These are phyloP conservation scores for Xylariaceae sp. DNA, from an alignment of 2,329 filamentous ascomycete species.

Conservation along the genomic window DNA sequence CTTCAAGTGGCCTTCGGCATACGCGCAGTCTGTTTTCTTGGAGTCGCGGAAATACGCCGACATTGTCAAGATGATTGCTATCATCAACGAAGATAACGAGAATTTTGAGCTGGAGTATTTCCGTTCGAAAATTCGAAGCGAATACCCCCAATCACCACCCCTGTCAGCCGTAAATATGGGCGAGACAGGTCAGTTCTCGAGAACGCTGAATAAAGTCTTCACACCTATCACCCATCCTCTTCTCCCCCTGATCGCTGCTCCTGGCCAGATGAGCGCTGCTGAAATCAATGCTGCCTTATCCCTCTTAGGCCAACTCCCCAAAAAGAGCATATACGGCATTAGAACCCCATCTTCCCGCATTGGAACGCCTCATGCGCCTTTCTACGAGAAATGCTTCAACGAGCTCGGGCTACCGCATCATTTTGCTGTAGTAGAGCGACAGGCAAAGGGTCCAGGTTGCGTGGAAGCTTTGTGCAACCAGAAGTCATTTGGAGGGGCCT, in stretches of 20 bases:
- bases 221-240: constrained; percentile 84
- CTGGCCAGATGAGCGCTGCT: constrained; percentile 78
- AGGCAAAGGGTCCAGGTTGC: constrained; percentile 57
- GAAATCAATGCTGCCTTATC: constrained; percentile 79
- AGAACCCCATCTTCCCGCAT: constrained; percentile 62
- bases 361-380: constrained; percentile 69
- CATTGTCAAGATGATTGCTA: constrained; percentile 87
- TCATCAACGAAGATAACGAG: constrained; percentile 76
- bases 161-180: constrained; percentile 87
- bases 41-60: constrained; percentile 72
- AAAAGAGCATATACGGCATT: constrained; percentile 76
- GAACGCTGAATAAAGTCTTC: constrained; percentile 80
- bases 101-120: constrained; percentile 92
- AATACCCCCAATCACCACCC: constrained; percentile 65
- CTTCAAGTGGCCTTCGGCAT: constrained; percentile 75
- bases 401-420: constrained; percentile 82
- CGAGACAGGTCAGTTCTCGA: constrained; percentile 76
- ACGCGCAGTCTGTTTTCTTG: constrained; percentile 68
- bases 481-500: constrained; percentile 75
- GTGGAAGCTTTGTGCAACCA: constrained; percentile 71
- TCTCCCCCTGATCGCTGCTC: constrained; percentile 77
- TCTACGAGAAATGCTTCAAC: constrained; percentile 81
- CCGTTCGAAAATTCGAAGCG: constrained; percentile 67
- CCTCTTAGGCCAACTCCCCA: constrained; percentile 75
- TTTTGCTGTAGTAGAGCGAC: constrained; percentile 70